These are phyloP conservation scores for Lentithecium fluviatile DNA, from an alignment of 495 filamentous ascomycete genomes.

Conservation along the genomic window DNA sequence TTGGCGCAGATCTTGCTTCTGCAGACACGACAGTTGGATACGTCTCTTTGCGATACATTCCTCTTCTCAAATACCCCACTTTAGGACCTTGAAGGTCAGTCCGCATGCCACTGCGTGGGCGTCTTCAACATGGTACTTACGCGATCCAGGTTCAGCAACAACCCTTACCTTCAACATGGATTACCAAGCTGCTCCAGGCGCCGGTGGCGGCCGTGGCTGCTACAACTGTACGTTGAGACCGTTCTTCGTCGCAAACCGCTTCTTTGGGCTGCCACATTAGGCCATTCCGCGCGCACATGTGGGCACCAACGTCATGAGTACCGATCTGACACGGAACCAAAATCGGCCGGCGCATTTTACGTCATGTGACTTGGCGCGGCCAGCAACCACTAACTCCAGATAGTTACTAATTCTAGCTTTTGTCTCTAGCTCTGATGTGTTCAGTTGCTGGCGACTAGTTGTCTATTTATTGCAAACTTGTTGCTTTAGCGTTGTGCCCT, in stretches of 20 bases:
- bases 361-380: slow-evolving; percentile 15
- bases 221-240: slow-evolving; percentile 71
- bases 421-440: too few relatives aligned
- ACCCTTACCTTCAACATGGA: slow-evolving; percentile 47
- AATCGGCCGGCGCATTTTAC: slow-evolving; percentile 20
- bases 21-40: slow-evolving; percentile 1
- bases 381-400: not conserved
- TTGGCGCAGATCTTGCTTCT: slow-evolving; percentile 6
- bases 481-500: not conserved
- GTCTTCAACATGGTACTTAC: slow-evolving; percentile 5
- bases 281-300: not conserved
- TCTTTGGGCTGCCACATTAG: not conserved
- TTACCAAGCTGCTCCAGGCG: slow-evolving; percentile 34
- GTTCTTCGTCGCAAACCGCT: slow-evolving; percentile 14
- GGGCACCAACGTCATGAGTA: slow-evolving; percentile 25
- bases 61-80: not conserved
- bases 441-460: too few relatives aligned
- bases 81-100: slow-evolving; percentile 19
- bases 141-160: slow-evolving; percentile 32
- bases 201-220: slow-evolving; percentile 59
- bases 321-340: slow-evolving; percentile 24
- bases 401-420: too few relatives aligned
- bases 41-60: slow-evolving; percentile 18
- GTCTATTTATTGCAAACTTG: too few relatives aligned
- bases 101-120: not conserved